phyloP scores from a whole-genome alignment of 108 stramenopile species.

The Cyclotella cryptica region DNA sequence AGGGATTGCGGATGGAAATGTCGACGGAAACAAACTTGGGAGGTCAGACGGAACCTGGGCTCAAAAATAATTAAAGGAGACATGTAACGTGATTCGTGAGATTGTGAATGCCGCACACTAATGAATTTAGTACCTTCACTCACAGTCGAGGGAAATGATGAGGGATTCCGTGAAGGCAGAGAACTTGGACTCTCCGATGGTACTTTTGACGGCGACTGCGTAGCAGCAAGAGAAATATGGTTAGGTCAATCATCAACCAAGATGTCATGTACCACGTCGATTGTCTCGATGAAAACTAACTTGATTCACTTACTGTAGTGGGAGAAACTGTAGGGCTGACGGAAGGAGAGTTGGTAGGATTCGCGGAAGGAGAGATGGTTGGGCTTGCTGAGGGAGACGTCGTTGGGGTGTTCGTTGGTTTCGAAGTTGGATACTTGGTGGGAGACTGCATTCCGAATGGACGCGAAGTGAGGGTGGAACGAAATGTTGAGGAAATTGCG shows the following conservation, averaged over 20 bases:
- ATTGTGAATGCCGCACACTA: too few species aligned
- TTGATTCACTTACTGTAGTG: background rate
- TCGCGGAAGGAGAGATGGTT: background rate
- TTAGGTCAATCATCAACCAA: background rate
- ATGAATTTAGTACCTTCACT: background rate
- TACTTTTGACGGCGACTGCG: background rate
- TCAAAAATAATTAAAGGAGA: background rate
- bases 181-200: background rate
- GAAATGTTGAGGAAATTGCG: background rate
- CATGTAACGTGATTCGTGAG: background rate
- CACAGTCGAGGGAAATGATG: background rate
- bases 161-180: background rate
- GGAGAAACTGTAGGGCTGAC: conserved; percentile 1
- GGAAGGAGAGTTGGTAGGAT: background rate
- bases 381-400: background rate
- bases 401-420: background rate
- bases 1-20: background rate
- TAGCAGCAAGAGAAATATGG: background rate
- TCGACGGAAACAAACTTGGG: conserved; percentile 7
- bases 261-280: background rate
- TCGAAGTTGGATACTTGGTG: background rate
- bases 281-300: background rate
- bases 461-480: background rate
- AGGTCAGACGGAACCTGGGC: background rate
- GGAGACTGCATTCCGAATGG: background rate